A percentile compares a stretch with the other conserved stretches of the same genome.
These are phyloP conservation scores for Wickerhamiella nectarea DNA, from an alignment of 805 yeast genomes.

Conservation along the genomic window DNA sequence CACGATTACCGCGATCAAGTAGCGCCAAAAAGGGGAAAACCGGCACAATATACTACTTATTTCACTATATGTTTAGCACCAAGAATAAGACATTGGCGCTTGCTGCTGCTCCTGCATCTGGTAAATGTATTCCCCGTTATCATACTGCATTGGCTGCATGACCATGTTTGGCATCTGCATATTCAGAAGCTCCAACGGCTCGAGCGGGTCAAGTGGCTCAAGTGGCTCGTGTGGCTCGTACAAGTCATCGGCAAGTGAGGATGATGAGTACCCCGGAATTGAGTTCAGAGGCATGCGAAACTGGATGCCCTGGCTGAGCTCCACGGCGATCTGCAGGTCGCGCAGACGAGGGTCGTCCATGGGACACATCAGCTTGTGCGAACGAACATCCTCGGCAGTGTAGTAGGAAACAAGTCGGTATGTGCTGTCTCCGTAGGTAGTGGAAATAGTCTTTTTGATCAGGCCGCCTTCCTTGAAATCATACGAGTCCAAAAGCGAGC, in stretches of 20 bases:
- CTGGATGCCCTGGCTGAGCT: slow-evolving; percentile 2
- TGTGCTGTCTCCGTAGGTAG: slow-evolving; percentile 25
- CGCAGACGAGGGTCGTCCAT: slow-evolving; percentile 2
- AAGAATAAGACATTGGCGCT: neutral
- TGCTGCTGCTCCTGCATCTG: neutral
- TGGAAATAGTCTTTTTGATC: slow-evolving; percentile 67
- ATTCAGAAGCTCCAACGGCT: neutral
- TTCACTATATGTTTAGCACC: neutral
- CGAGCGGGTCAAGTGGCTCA: neutral
- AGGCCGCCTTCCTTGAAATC: slow-evolving; percentile 60
- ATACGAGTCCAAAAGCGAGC: slow-evolving; percentile 45
- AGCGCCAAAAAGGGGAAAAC: too few species aligned
- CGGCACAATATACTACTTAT: neutral
- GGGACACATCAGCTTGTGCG: slow-evolving; percentile 1
- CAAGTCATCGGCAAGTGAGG: too few species aligned
- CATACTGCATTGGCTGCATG: neutral
- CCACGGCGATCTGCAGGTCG: slow-evolving; percentile 1
- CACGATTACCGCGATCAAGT: too few species aligned
- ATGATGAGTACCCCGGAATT: neutral
- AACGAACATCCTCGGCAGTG: slow-evolving; percentile 53
- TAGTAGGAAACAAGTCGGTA: slow-evolving; percentile 69
- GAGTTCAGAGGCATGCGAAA: slow-evolving; percentile 6
- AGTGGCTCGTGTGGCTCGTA: neutral
- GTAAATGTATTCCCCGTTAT: neutral
- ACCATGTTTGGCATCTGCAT: too few species aligned